phyloP scores from a whole-genome alignment of 805 yeast species.

The Suhomyces xylopsoci region DNA sequence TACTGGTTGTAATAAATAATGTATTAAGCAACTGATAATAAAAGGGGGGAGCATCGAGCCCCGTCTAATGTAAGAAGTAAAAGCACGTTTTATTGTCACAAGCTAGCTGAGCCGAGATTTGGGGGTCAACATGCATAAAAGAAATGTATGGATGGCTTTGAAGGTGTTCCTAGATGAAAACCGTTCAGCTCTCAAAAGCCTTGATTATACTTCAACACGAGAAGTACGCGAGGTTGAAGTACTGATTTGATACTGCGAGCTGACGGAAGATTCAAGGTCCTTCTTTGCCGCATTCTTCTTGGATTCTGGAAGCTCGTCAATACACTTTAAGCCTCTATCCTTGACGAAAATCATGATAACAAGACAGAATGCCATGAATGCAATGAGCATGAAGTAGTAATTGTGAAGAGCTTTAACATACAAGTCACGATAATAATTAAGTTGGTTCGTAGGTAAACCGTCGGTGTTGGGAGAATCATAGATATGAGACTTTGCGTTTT shows the following conservation, averaged over 20 bases:
- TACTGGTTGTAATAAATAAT: neutral
- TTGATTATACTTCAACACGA: neutral
- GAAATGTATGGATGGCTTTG: neutral
- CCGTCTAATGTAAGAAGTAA: neutral
- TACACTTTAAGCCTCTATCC: slow-evolving; percentile 38
- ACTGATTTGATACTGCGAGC: slow-evolving; percentile 3
- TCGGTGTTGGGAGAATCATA: slow-evolving; percentile 14
- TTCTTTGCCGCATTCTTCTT: neutral
- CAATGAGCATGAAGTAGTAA: slow-evolving; percentile 20
- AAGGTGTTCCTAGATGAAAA: neutral
- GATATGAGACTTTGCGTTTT: slow-evolving; percentile 15
- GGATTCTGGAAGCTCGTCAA: slow-evolving; percentile 23
- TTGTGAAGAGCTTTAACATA: slow-evolving; percentile 19
- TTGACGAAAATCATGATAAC: slow-evolving; percentile 26
- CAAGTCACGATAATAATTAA: slow-evolving; percentile 13
- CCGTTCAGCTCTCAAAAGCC: neutral
- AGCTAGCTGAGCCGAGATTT: neutral
- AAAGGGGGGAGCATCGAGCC: neutral
- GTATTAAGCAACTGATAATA: neutral
- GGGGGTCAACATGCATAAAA: neutral
- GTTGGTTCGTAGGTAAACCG: slow-evolving; percentile 22
- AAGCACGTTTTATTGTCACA: neutral
- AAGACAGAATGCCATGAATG: slow-evolving; percentile 21
- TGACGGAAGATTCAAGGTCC: slow-evolving; percentile 9
- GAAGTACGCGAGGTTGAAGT: slow-evolving; percentile 1